Base-by-base conservation (phyloP, 1,284 basidiomycete species). In the Ceratobasidium sp. region DNA sequence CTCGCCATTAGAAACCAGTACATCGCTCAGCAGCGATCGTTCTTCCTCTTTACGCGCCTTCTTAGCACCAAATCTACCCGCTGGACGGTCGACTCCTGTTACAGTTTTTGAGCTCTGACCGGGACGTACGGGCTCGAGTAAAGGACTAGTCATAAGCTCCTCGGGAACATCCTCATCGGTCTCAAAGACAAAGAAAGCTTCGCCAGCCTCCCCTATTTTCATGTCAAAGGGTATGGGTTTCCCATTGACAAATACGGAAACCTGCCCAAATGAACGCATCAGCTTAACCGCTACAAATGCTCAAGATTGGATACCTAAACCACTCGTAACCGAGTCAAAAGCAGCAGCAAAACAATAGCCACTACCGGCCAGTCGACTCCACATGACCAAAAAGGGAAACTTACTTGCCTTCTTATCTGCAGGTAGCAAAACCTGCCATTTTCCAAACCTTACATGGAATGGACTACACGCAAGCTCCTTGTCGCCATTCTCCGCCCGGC, bases 181-280 rank as follows among this genome's bases (percentile, higher is more conserved):
- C 85, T 99, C 97, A 81, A 99, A 95, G 54, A 99, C 94, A 83
- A 99, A 99, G 88, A 99, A 99, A 0, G 97, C 98, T 86, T 99
- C 98, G 23, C 98, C 98, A 1, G 97, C 95, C 79, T 99, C 97
- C 59, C 96, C 96, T 81, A 99, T 97, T 88, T 99, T 99, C 98
- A 99, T 99, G 83, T 90, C 91, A 84, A 96, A 99, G 1, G 97
- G 97, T 70, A 96, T 92, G 12, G 90, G 89, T 78, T 89, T 88
- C 50, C 93, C 93, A 84, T 96, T 96, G 82, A 97, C 90, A 70
- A 90, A 90, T 42, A 97, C 90, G 79, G 92, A 94, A 77, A 97
- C 96, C 93, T 94, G 82, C 13, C 20, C 20, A 42, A 44, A 23
- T 2, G 54, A 50, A 17, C 33, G 7, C 42, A 33, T 73, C 15